Conservation (phyloP, 306 rosid genomes). For the Neltuma alba region DNA sequence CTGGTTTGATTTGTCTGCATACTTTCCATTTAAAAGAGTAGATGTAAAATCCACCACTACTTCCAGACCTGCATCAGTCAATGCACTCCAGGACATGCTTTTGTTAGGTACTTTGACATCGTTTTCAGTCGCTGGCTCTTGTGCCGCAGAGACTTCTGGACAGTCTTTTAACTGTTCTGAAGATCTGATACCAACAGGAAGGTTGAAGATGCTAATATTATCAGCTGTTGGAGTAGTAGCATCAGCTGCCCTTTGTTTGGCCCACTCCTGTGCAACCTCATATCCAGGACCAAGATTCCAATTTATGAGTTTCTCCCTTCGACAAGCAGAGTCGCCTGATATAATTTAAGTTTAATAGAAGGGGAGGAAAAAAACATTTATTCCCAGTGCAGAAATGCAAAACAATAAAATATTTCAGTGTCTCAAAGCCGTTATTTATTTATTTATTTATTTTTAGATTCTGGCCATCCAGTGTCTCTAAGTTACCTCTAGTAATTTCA, state of each 20-base stretch:
- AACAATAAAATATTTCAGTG: not conserved
- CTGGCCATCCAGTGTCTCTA: not conserved
- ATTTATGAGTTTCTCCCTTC: slow-evolving; percentile 72
- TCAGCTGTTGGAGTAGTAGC: slow-evolving; percentile 47
- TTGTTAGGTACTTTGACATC: slow-evolving; percentile 44
- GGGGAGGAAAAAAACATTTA: slow-evolving; percentile 6
- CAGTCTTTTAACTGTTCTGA: slow-evolving; percentile 62
- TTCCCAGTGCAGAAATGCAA: slow-evolving; percentile 21
- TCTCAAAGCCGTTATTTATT: not conserved
- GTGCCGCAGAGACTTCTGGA: slow-evolving; percentile 44
- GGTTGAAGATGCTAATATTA: slow-evolving; percentile 67
- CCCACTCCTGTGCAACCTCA: slow-evolving; percentile 87
- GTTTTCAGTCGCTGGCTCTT: slow-evolving; percentile 48
- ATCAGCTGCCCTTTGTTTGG: slow-evolving; percentile 70
- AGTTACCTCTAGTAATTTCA: slow-evolving; percentile 48
- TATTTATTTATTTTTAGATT: no score
- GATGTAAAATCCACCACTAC: slow-evolving; percentile 73
- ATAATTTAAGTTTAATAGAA: slow-evolving; percentile 32
- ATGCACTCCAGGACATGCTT: slow-evolving; percentile 49
- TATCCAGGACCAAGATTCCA: slow-evolving; percentile 83
- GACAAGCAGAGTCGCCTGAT: slow-evolving; percentile 54
- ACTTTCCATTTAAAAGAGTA: slow-evolving; percentile 62
- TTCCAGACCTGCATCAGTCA: slow-evolving; percentile 64
- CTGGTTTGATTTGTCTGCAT: slow-evolving; percentile 58
- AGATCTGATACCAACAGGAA: slow-evolving; percentile 92